A percentile compares a stretch with the other conserved stretches of the same genome.
Conservation (phyloP, 352 stramenopile species). For the Plasmopara viticola region DNA sequence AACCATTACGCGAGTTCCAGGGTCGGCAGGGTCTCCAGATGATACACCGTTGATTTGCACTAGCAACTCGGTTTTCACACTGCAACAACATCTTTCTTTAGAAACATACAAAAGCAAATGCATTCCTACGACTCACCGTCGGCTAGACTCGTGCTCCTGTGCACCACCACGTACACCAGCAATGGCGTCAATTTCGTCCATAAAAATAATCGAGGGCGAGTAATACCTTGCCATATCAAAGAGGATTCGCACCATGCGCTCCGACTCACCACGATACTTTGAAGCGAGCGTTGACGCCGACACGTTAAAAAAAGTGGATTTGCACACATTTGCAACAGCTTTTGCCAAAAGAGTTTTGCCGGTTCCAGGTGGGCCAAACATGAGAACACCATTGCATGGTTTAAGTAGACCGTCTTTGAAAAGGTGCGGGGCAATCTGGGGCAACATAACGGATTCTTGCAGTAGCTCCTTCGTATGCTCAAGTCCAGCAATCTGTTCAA, state of each 20-base stretch:
- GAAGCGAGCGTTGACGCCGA: constrained; percentile 84
- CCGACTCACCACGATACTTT: constrained; percentile 92
- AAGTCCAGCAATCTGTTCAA: constrained; percentile 69
- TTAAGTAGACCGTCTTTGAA: constrained; percentile 78
- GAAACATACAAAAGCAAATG: not conserved
- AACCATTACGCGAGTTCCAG: constrained; percentile 76
- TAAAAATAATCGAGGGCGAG: constrained; percentile 95
- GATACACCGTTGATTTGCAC: constrained; percentile 96
- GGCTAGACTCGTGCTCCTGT: constrained; percentile 76
- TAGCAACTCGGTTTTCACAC: constrained; percentile 96
- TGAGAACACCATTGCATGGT: constrained; percentile 74
- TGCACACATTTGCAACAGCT: constrained; percentile 91
- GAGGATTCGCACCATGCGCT: constrained; percentile 94
- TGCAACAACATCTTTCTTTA: constrained; percentile 14
- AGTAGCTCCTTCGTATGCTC: constrained; percentile 73
- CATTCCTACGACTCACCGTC: constrained; percentile 29
- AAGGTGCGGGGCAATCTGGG: constrained; percentile 71
- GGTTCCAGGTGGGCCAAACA: constrained; percentile 82
- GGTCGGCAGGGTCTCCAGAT: constrained; percentile 37
- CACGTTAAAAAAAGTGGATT: constrained; percentile 98
- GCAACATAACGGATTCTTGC: constrained; percentile 77
- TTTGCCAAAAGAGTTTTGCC: constrained; percentile 88
- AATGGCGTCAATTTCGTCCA: constrained; percentile 97
- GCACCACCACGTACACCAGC: constrained; percentile 57
- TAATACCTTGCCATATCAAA: constrained; percentile 98